A percentile compares a stretch with the other conserved stretches of the same genome.
phyloP scores from a whole-genome alignment of 352 stramenopile genomes.

The Pythium plurisporium region DNA sequence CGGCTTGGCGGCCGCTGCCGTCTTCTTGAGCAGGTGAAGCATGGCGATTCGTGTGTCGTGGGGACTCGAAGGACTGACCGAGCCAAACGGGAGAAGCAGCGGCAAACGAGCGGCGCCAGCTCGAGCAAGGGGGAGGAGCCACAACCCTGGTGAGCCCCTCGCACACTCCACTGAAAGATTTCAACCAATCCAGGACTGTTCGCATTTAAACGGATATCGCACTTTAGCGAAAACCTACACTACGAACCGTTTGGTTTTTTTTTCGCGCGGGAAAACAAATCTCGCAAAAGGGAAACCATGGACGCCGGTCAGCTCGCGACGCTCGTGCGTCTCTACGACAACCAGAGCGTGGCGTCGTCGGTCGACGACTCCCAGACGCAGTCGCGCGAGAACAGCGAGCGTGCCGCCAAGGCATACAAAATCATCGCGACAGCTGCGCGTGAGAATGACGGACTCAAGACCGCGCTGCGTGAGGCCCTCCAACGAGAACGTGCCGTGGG shows the following conservation, averaged over 20 bases:
- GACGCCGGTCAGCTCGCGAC: constrained; percentile 9
- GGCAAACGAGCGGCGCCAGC: not conserved
- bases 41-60: constrained; percentile 30
- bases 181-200: constrained; percentile 11
- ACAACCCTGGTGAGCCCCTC: not conserved
- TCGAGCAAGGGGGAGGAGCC: not conserved
- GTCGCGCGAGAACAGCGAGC: not conserved
- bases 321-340: constrained; percentile 29
- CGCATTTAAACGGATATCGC: constrained; percentile 17
- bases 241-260: too few relatives aligned
- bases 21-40: constrained; percentile 78
- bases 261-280: not conserved
- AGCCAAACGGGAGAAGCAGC: not conserved
- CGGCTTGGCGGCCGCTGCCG: constrained; percentile 44
- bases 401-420: not conserved
- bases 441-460: constrained; percentile 26
- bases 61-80: constrained; percentile 7
- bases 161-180: constrained; percentile 17
- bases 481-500: constrained; percentile 17
- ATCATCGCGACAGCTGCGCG: constrained; percentile 19
- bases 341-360: not conserved
- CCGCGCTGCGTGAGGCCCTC: constrained; percentile 19
- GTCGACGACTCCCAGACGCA: constrained; percentile 1
- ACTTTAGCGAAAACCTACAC: not conserved
- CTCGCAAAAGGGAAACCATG: not conserved